These are phyloP conservation scores for Dictyostelium discoideum DNA, from an alignment of 78 protist genomes.

Conservation along the genomic window dicty_2.7 NC_007089.4:3980001-3980500, in stretches of 20 bases:
- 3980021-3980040: slow-evolving; percentile 80
- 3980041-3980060: slow-evolving; percentile 77
- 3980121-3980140: slow-evolving; percentile 49
- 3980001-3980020: slow-evolving; percentile 36
- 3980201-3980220: slow-evolving; percentile 78
- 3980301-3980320: background rate
- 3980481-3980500: slow-evolving; percentile 91
- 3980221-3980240: slow-evolving; percentile 65
- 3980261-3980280: slow-evolving; percentile 73
- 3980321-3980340: too few relatives aligned
- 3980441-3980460: slow-evolving; percentile 80
- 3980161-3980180: slow-evolving; percentile 85
- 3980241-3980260: slow-evolving; percentile 53
- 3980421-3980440: slow-evolving; percentile 87
- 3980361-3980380: slow-evolving; percentile 56
- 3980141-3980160: slow-evolving; percentile 64
- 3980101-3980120: slow-evolving; percentile 73
- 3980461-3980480: slow-evolving; percentile 88
- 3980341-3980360: background rate
- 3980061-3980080: slow-evolving; percentile 84
- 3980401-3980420: slow-evolving; percentile 81
- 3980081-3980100: slow-evolving; percentile 73
- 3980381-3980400: slow-evolving; percentile 92
- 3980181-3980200: slow-evolving; percentile 78
- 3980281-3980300: slow-evolving; percentile 86